These are phyloP conservation scores for Geranium rotundifolium DNA, from an alignment of 345 rosid genomes.

Conservation along the genomic window DNA sequence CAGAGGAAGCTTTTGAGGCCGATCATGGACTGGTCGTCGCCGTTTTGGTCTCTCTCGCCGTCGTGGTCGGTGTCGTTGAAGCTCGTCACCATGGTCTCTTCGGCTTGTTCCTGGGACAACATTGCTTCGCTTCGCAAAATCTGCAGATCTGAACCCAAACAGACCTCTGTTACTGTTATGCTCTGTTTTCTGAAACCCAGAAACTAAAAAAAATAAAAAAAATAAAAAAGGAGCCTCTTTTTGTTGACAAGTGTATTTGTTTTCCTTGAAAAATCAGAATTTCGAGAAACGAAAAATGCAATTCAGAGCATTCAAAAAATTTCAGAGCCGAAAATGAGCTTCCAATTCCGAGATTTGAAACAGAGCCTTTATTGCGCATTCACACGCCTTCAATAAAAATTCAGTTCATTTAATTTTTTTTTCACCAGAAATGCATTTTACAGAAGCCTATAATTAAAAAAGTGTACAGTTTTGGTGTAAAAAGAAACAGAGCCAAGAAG, in stretches of 20 bases:
- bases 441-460: too few species aligned
- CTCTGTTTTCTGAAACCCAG: background rate
- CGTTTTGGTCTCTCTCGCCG: conserved; percentile 26
- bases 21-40: conserved; percentile 16
- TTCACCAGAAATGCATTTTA: background rate
- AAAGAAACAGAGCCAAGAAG: background rate
- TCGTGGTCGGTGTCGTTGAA: conserved; percentile 20
- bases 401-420: too few species aligned
- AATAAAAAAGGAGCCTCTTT: background rate
- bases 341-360: background rate
- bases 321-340: too few species aligned
- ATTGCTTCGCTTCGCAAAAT: conserved; percentile 13
- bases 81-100: conserved; percentile 42
- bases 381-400: background rate
- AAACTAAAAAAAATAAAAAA: too few species aligned
- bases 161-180: background rate
- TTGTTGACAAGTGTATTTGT: background rate
- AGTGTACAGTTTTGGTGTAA: too few species aligned
- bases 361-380: background rate
- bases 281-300: too few species aligned
- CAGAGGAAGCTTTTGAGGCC: conserved; percentile 50
- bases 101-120: conserved; percentile 35
- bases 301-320: too few species aligned
- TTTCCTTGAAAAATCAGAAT: background rate
- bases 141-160: conserved; percentile 14